Conservation (phyloP, 257 asterid genomes). For the Solanum pimpinellifolium region DNA sequence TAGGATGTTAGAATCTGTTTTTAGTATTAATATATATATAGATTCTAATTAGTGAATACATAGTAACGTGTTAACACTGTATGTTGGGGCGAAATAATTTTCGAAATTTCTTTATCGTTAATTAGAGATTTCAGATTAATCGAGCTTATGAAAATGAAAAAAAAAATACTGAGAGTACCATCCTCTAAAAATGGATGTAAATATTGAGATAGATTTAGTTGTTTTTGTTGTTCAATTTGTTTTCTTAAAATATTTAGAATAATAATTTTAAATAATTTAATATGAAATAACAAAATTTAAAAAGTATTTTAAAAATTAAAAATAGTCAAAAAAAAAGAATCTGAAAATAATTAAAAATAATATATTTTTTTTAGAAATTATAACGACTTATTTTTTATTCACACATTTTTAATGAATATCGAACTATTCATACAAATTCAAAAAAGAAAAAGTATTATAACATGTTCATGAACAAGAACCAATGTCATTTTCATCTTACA, state of each 20-base stretch:
- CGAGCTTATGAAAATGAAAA: background rate
- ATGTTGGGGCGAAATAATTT: accelerated
- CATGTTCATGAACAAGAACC: background rate
- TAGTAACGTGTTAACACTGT: background rate
- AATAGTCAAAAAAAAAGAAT: no score
- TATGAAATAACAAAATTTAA: no score
- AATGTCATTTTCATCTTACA: background rate
- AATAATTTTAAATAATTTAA: no score
- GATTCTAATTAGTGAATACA: background rate
- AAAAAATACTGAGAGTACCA: background rate
- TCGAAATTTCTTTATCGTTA: accelerated
- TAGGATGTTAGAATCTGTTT: background rate
- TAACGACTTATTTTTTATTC: no score
- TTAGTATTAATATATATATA: background rate
- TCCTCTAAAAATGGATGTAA: background rate
- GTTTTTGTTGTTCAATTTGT: no score
- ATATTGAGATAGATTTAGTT: no score
- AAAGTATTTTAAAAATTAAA: no score
- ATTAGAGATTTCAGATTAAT: background rate
- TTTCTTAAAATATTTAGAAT: no score
- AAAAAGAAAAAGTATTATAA: background rate
- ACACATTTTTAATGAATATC: background rate
- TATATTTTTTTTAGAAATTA: no score
- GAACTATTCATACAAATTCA: background rate
- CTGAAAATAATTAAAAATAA: no score